phyloP scores from a whole-genome alignment of 306 rosid species.

The Alnus rubra region DNA sequence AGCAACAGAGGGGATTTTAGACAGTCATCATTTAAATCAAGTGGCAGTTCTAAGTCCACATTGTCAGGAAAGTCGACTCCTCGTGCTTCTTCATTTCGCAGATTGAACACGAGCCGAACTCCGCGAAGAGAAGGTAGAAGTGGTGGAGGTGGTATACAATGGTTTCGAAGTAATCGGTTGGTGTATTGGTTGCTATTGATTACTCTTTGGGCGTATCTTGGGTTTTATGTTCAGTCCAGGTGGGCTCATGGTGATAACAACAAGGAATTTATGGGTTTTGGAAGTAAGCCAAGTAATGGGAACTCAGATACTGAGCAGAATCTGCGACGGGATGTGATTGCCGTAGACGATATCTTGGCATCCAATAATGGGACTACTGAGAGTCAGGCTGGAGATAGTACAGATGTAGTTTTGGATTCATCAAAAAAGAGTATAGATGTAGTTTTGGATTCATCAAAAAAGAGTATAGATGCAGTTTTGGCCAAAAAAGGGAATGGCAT shows the following conservation, averaged over 20 bases:
- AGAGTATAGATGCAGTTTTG: slow-evolving; percentile 35
- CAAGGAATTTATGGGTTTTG: slow-evolving; percentile 58
- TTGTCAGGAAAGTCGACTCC: slow-evolving; percentile 71
- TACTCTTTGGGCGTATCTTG: slow-evolving; percentile 93
- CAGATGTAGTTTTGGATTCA: slow-evolving; percentile 22
- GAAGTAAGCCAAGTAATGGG: slow-evolving; percentile 39
- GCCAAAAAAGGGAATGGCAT: slow-evolving; percentile 41
- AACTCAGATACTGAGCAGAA: slow-evolving; percentile 40
- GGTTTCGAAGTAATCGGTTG: slow-evolving; percentile 63
- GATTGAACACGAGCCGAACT: slow-evolving; percentile 52
- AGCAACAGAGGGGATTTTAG: slow-evolving; percentile 46
- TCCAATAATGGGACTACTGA: slow-evolving; percentile 36
- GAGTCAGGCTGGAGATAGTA: slow-evolving; percentile 35
- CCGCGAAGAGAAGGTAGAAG: slow-evolving; percentile 65
- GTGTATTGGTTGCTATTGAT: slow-evolving; percentile 71
- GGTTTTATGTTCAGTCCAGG: slow-evolving; percentile 76
- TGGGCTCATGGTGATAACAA: slow-evolving; percentile 75
- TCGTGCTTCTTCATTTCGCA: slow-evolving; percentile 56
- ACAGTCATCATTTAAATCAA: slow-evolving; percentile 42
- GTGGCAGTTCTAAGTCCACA: slow-evolving; percentile 56
- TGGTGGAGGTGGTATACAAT: slow-evolving; percentile 40
- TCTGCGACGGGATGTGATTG: slow-evolving; percentile 42
- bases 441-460: no score
- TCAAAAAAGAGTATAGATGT: background rate
- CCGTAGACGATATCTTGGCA: slow-evolving; percentile 29